Percentiles rank a stretch among this genome's conserved stretches.
These are phyloP conservation scores for Mucor sp. DNA, from an alignment of 371 early-diverging fungal species.

Conservation along the genomic window DNA sequence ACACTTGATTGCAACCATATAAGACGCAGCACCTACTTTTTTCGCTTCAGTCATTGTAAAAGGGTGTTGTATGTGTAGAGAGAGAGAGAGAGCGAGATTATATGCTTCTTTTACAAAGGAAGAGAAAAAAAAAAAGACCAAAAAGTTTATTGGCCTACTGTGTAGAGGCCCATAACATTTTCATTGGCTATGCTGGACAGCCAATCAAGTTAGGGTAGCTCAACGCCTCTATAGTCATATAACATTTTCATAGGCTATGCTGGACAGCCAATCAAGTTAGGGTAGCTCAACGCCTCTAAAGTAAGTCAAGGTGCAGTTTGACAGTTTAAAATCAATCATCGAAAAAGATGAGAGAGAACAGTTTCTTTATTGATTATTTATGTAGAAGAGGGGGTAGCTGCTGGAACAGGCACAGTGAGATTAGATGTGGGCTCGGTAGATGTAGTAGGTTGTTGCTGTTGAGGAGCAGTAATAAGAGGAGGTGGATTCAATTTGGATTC, in stretches of 20 bases:
- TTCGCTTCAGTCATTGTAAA: constrained; percentile 23
- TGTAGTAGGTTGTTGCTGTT: neutral
- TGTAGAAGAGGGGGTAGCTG: neutral
- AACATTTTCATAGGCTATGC: no score
- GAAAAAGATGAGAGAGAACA: neutral
- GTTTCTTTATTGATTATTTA: neutral
- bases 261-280: no score
- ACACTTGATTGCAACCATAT: neutral
- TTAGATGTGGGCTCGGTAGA: neutral
- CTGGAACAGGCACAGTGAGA: neutral
- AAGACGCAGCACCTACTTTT: constrained; percentile 5
- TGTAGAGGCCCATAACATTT: neutral
- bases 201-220: neutral
- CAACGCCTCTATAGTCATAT: no score
- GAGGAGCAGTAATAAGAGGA: neutral
- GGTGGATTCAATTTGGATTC: constrained; percentile 7
- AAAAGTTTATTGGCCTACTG: neutral
- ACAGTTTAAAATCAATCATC: neutral
- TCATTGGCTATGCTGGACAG: neutral
- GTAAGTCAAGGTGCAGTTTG: neutral
- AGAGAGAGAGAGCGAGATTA: neutral
- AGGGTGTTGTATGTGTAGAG: neutral
- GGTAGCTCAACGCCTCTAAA: no score
- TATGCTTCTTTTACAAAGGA: neutral
- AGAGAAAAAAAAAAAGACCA: neutral